Evolutionary conservation across 805 yeast species (phyloP).

Genomic region (Saccharomycodes ludwigii): DNA sequence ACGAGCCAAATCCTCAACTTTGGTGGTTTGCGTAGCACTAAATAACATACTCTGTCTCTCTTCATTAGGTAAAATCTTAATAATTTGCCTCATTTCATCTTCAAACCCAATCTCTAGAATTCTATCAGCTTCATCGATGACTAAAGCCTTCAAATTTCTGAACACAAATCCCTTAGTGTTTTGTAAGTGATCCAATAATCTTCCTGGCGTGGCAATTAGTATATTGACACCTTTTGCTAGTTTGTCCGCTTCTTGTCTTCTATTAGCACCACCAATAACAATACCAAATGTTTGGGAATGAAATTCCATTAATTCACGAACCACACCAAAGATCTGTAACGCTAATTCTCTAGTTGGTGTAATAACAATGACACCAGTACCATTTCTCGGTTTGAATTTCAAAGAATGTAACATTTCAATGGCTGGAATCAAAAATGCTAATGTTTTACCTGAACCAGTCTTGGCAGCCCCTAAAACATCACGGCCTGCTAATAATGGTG

Average conservation of each 20-base stretch:
- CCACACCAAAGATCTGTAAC: conserved; percentile 94
- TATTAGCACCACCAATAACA: conserved; percentile 96
- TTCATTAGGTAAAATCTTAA: conserved; percentile 82
- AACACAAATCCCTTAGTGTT: conserved; percentile 89
- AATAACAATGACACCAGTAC: conserved; percentile 92
- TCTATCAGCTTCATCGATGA: conserved; percentile 97
- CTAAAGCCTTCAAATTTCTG: conserved; percentile 85
- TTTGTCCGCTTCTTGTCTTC: conserved; percentile 96
- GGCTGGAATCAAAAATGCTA: conserved; percentile 93
- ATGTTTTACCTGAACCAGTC: conserved; percentile 97
- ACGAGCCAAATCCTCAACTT: conserved; percentile 96
- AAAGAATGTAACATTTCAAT: conserved; percentile 81
- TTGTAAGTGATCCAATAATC: conserved; percentile 91
- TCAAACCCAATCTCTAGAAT: conserved; percentile 96
- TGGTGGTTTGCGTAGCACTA: conserved; percentile 98
- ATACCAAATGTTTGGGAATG: conserved; percentile 87
- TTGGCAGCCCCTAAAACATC: conserved; percentile 99
- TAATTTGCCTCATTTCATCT: conserved; percentile 96
- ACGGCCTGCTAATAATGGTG: conserved; percentile 90
- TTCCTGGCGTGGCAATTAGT: conserved; percentile 94
- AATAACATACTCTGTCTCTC: conserved; percentile 94
- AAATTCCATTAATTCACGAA: conserved; percentile 79
- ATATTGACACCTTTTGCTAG: conserved; percentile 86
- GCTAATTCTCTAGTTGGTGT: conserved; percentile 98
- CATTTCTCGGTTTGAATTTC: conserved; percentile 94